Conservation (phyloP, 768 basidiomycete genomes). For the Neoboletus magnificus region DNA sequence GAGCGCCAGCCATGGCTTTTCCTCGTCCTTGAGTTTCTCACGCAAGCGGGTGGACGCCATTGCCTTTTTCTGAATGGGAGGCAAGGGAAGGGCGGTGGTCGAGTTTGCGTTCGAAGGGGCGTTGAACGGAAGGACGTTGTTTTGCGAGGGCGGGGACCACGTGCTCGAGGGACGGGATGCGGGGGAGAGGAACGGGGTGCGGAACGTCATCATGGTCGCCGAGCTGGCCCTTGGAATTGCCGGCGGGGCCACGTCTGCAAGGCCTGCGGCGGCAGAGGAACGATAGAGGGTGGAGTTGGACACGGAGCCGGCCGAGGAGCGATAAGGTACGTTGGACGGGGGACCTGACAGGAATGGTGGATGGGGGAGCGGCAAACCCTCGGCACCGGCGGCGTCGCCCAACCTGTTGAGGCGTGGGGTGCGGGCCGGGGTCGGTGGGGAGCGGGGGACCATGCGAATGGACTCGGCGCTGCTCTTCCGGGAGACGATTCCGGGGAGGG, state of each 20-base stretch:
- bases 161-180: slow-evolving; percentile 60
- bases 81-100: slow-evolving; percentile 36
- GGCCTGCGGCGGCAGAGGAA: slow-evolving; percentile 21
- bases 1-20: slow-evolving; percentile 47
- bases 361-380: slow-evolving; percentile 39
- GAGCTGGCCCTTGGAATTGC: slow-evolving; percentile 40
- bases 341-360: slow-evolving; percentile 42
- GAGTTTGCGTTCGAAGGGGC: slow-evolving; percentile 29
- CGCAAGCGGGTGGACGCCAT: slow-evolving; percentile 48
- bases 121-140: slow-evolving; percentile 22
- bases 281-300: slow-evolving; percentile 32
- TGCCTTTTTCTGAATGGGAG: slow-evolving; percentile 36
- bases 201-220: slow-evolving; percentile 48
- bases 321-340: slow-evolving; percentile 40
- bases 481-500: slow-evolving; percentile 44
- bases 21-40: slow-evolving; percentile 45
- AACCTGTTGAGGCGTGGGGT: slow-evolving; percentile 17
- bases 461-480: slow-evolving; percentile 44
- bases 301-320: slow-evolving; percentile 22
- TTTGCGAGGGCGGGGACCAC: slow-evolving; percentile 57
- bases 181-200: slow-evolving; percentile 67
- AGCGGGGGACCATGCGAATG: slow-evolving; percentile 27
- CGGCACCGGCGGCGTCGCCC: slow-evolving; percentile 11
- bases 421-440: slow-evolving; percentile 19
- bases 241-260: slow-evolving; percentile 9